These are phyloP conservation scores for Polyporus arcularius DNA, from an alignment of 768 basidiomycete genomes.

Conservation along the genomic window DNA sequence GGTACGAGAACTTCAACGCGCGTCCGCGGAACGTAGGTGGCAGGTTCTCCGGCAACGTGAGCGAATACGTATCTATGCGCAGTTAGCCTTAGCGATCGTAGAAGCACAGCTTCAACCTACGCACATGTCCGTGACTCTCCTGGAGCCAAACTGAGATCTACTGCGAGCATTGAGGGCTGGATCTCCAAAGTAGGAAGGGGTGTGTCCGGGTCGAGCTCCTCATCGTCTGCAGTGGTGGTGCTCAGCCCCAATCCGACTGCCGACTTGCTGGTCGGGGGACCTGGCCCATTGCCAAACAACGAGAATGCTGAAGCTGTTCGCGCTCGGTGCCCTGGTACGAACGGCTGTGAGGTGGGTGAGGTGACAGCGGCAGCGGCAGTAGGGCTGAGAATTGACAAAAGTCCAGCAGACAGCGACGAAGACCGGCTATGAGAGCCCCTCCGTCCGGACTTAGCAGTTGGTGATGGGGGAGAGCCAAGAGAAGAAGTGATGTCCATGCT, in stretches of 20 bases:
- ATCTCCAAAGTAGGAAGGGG: constrained; percentile 86
- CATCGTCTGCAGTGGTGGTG: constrained; percentile 27
- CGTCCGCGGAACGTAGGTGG: constrained; percentile 92
- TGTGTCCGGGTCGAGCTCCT: constrained; percentile 58
- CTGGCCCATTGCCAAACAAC: constrained; percentile 13
- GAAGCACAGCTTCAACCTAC: constrained; percentile 31
- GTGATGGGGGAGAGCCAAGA: constrained; percentile 22
- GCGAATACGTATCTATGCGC: constrained; percentile 71
- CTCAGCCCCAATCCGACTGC: constrained; percentile 35
- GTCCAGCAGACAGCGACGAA: constrained; percentile 51
- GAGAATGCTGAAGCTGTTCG: constrained; percentile 26
- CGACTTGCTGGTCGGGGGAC: constrained; percentile 6
- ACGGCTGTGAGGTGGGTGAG: constrained; percentile 12
- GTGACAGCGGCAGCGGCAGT: constrained; percentile 9
- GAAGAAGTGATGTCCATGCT: constrained; percentile 76
- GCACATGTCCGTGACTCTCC: constrained; percentile 84
- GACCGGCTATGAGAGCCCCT: constrained; percentile 45
- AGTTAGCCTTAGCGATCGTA: neutral
- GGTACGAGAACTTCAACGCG: constrained; percentile 83
- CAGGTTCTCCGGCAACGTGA: constrained; percentile 73
- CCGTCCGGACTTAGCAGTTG: neutral
- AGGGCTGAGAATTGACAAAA: constrained; percentile 39
- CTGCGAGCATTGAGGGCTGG: constrained; percentile 84
- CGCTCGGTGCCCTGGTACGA: constrained; percentile 24
- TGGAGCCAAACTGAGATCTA: constrained; percentile 80